Conservation (phyloP, 2,329 filamentous ascomycete genomes). For the Paramyrothecium roridum region DNA sequence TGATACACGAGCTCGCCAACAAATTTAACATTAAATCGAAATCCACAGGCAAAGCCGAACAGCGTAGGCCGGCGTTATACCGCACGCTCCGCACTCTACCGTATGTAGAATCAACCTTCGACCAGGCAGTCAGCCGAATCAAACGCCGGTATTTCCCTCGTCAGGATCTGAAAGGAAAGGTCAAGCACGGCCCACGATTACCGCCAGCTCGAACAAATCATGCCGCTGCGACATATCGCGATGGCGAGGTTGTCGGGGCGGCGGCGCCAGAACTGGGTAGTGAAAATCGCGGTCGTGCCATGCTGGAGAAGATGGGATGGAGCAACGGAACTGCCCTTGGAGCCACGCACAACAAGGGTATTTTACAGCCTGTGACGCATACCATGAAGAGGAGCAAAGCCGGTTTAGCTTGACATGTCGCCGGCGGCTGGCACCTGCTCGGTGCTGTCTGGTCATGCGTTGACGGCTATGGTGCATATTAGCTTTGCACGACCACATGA, state of each 20-base stretch:
- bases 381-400: slow-evolving; percentile 84
- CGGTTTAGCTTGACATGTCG: slow-evolving; percentile 61
- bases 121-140: slow-evolving; percentile 42
- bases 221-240: slow-evolving; percentile 53
- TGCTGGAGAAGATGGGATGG: slow-evolving; percentile 99
- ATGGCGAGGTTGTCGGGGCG: slow-evolving; percentile 86
- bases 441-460: background rate
- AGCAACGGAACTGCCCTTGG: slow-evolving; percentile 81
- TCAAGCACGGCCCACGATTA: slow-evolving; percentile 22
- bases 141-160: slow-evolving; percentile 54
- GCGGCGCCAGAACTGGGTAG: slow-evolving; percentile 78
- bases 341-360: slow-evolving; percentile 79
- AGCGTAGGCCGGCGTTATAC: slow-evolving; percentile 73
- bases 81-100: slow-evolving; percentile 66
- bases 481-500: background rate
- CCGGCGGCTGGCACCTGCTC: background rate
- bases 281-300: slow-evolving; percentile 78
- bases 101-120: slow-evolving; percentile 57
- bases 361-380: slow-evolving; percentile 79
- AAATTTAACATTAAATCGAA: slow-evolving; percentile 79
- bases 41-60: slow-evolving; percentile 70
- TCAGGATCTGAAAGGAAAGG: slow-evolving; percentile 37
- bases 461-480: too few species aligned
- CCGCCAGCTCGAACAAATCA: slow-evolving; percentile 16
- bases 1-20: slow-evolving; percentile 75